phyloP scores from a whole-genome alignment of 805 yeast species.

The Schwanniomyces pseudopolymorphus region DNA sequence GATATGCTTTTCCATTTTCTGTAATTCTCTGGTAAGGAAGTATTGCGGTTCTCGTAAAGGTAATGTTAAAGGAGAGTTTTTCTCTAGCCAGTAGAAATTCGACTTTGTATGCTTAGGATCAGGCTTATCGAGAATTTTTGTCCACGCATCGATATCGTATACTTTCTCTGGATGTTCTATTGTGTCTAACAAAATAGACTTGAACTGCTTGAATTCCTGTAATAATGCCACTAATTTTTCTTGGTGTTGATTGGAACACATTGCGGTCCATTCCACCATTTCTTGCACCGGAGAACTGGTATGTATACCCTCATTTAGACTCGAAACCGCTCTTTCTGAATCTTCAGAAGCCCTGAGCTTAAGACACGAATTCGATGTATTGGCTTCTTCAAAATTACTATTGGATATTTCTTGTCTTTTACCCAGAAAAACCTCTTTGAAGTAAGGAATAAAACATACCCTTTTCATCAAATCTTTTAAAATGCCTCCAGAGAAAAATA shows the following conservation, averaged over 20 bases:
- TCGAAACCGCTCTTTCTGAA: neutral
- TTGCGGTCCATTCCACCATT: neutral
- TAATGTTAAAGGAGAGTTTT: slow-evolving; percentile 63
- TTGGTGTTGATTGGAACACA: neutral
- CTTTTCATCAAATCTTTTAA: slow-evolving; percentile 3
- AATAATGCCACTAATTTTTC: slow-evolving; percentile 4
- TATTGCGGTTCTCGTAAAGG: slow-evolving; percentile 72
- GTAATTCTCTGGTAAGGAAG: slow-evolving; percentile 41
- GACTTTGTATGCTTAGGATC: slow-evolving; percentile 1
- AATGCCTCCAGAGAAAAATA: slow-evolving; percentile 31
- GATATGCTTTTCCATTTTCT: slow-evolving; percentile 20
- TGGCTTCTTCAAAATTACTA: neutral
- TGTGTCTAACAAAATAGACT: slow-evolving; percentile 31
- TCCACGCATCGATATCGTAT: slow-evolving; percentile 58
- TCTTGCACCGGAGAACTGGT: neutral
- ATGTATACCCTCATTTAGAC: neutral
- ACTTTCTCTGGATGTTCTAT: slow-evolving; percentile 39
- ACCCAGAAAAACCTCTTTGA: neutral
- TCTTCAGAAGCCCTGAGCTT: neutral
- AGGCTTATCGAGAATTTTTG: slow-evolving; percentile 8
- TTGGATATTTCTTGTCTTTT: slow-evolving; percentile 4
- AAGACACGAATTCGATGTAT: neutral
- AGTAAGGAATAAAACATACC: neutral
- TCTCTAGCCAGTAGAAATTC: slow-evolving; percentile 61
- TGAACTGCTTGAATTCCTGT: slow-evolving; percentile 27